phyloP scores from a whole-genome alignment of 768 basidiomycete species.

The Lactarius akahatsu region DNA sequence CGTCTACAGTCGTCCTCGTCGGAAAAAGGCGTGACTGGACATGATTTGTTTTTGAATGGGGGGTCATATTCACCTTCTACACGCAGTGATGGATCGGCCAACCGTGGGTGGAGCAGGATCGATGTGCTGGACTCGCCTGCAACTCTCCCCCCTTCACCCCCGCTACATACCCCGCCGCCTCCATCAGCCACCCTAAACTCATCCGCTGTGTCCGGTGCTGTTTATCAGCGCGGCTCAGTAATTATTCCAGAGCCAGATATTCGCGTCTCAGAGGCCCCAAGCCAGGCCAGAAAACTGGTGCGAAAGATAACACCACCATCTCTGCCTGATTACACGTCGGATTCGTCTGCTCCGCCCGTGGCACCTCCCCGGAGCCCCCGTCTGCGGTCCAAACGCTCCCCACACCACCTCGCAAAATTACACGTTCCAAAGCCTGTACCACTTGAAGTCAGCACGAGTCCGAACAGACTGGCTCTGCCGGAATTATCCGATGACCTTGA shows the following conservation, averaged over 20 bases:
- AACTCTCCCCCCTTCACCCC: constrained; percentile 40
- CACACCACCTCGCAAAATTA: constrained; percentile 48
- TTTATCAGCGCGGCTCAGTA: constrained; percentile 38
- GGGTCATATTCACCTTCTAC: constrained; percentile 19
- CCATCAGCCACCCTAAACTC: constrained; percentile 28
- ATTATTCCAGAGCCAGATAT: constrained; percentile 34
- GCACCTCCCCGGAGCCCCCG: constrained; percentile 44
- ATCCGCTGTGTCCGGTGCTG: constrained; percentile 36
- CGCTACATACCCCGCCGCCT: constrained; percentile 42
- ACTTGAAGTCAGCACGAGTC: constrained; percentile 35
- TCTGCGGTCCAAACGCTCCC: constrained; percentile 54
- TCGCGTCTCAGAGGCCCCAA: constrained; percentile 34
- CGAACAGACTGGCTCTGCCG: constrained; percentile 47
- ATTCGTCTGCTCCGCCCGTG: constrained; percentile 44
- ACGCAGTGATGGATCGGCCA: constrained; percentile 30
- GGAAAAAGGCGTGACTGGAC: constrained; percentile 16
- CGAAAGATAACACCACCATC: constrained; percentile 42
- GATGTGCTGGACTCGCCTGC: constrained; percentile 43
- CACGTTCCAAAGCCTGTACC: constrained; percentile 40
- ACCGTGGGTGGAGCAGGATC: constrained; percentile 37
- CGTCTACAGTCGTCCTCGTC: constrained; percentile 40
- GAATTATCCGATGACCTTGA: constrained; percentile 58
- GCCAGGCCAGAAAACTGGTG: constrained; percentile 35
- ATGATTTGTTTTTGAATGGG: constrained; percentile 1
- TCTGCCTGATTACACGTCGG: constrained; percentile 45